phyloP scores from a whole-genome alignment of 140 eudicot species.

The Erigeron philadelphicus region DNA sequence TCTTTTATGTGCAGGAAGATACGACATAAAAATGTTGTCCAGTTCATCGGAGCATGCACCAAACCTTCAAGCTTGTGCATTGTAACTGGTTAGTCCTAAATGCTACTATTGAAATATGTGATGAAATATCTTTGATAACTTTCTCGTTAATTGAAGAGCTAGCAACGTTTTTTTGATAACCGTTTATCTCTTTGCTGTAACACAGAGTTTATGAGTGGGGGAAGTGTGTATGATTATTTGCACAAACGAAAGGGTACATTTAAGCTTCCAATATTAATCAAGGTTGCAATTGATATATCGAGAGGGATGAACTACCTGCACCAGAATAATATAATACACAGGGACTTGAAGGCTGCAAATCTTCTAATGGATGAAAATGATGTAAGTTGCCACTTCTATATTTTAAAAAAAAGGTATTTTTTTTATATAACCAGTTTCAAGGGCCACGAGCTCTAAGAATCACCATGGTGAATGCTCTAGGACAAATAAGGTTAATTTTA shows the following conservation, averaged over 20 bases:
- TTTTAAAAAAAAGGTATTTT: no score
- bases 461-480: no score
- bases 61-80: constrained; percentile 90
- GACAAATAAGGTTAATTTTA: no score
- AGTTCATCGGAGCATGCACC: constrained; percentile 95
- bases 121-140: not conserved
- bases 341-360: constrained; percentile 97
- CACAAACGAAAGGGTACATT: constrained; percentile 92
- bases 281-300: constrained; percentile 84
- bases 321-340: constrained; percentile 88
- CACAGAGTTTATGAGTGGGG: constrained; percentile 89
- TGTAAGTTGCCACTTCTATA: constrained; percentile 38
- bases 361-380: constrained; percentile 99
- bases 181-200: constrained; percentile 4
- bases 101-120: not conserved
- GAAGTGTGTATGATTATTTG: constrained; percentile 93
- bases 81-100: constrained; percentile 61
- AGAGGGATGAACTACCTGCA: constrained; percentile 96
- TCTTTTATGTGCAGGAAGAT: constrained; percentile 66
- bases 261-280: constrained; percentile 77
- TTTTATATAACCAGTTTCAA: no score
- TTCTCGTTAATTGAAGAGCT: no score
- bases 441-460: no score
- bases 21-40: constrained; percentile 95
- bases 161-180: not conserved